These are phyloP conservation scores for Podila clonocystis DNA, from an alignment of 192 early-diverging fungal species.

Conservation along the genomic window DNA sequence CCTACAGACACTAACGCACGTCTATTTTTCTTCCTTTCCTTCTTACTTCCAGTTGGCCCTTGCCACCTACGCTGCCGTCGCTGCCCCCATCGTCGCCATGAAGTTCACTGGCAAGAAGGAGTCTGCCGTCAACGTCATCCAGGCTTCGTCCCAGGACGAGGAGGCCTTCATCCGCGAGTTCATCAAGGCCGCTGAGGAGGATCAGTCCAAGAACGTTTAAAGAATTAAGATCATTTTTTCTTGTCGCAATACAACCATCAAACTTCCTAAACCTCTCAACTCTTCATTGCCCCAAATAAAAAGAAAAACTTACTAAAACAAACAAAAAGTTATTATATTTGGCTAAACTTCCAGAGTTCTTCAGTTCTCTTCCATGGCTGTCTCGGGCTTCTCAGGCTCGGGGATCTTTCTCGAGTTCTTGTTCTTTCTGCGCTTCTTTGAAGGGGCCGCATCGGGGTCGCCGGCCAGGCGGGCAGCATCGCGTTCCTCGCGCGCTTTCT, in stretches of 20 bases:
- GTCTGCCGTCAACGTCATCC: constrained; percentile 31
- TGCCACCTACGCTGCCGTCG: constrained; percentile 50
- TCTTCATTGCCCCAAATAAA: constrained; percentile 1
- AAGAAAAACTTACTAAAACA: background rate
- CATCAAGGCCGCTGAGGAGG: constrained; percentile 51
- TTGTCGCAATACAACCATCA: background rate
- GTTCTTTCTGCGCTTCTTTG: constrained; percentile 51
- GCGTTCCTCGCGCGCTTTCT: constrained; percentile 52
- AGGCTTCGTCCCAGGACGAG: constrained; percentile 50
- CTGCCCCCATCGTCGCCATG: constrained; percentile 22
- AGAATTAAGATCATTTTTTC: background rate
- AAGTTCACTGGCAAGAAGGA: constrained; percentile 39
- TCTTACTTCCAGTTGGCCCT: constrained; percentile 31
- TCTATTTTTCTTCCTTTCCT: background rate
- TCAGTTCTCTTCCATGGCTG: background rate
- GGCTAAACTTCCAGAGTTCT: background rate
- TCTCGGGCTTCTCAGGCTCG: background rate
- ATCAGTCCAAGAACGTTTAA: constrained; percentile 48
- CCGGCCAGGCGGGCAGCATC: constrained; percentile 37
- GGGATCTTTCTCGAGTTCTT: constrained; percentile 53
- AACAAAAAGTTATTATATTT: background rate
- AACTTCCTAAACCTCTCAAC: background rate
- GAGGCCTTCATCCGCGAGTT: constrained; percentile 53
- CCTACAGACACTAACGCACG: background rate
- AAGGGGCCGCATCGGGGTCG: constrained; percentile 30